phyloP scores from a whole-genome alignment of 139 green algal genomes.

The Choricystis sp. region DNA sequence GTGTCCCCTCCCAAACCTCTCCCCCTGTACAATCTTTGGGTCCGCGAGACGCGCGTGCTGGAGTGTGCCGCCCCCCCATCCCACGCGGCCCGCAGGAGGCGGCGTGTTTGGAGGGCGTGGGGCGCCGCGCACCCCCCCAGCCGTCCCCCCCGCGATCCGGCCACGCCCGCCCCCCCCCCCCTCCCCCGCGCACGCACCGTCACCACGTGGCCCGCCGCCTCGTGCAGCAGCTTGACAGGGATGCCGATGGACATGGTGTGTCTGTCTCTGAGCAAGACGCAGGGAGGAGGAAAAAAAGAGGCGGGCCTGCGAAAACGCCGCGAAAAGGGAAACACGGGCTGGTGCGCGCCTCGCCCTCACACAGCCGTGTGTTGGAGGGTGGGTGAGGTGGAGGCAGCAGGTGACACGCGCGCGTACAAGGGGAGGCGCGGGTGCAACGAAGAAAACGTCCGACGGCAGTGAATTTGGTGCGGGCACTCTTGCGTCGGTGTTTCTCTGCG shows the following conservation, averaged over 20 bases:
- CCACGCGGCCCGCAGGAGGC: neutral
- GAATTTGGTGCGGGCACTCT: too few species aligned
- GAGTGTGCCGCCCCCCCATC: neutral
- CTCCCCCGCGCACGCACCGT: conserved; percentile 34
- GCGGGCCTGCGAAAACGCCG: neutral
- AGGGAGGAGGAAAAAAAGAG: neutral
- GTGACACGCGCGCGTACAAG: too few species aligned
- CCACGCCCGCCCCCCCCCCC: neutral
- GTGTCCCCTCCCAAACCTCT: neutral
- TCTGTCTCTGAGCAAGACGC: too few species aligned
- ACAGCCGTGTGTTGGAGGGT: too few species aligned
- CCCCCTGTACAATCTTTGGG: neutral
- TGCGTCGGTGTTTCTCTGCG: too few species aligned
- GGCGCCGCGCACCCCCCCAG: too few species aligned
- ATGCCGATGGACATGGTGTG: too few species aligned
- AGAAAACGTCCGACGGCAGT: too few species aligned
- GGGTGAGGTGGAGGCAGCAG: too few species aligned
- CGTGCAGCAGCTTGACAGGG: conserved; percentile 93
- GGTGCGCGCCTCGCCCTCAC: too few species aligned
- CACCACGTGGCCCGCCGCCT: conserved; percentile 87
- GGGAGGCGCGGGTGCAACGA: too few species aligned
- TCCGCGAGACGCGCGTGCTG: neutral
- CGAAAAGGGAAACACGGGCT: neutral
- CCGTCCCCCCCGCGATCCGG: too few species aligned
- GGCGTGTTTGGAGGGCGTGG: neutral